These are phyloP conservation scores for Amanita pallidorosea DNA, from an alignment of 768 basidiomycete species.

Conservation along the genomic window DNA sequence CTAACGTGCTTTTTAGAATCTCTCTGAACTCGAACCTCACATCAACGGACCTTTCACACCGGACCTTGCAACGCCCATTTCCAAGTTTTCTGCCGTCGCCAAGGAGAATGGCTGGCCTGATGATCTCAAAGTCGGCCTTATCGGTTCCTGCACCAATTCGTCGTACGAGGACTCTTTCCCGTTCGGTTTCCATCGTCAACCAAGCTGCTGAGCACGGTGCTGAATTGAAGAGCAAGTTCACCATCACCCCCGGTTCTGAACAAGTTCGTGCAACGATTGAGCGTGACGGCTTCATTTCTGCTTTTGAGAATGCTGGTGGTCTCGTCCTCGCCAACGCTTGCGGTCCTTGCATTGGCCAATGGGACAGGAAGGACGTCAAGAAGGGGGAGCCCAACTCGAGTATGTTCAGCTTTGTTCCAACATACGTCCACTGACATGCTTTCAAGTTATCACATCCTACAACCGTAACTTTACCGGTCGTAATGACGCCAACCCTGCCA, in stretches of 20 bases:
- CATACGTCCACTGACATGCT: neutral
- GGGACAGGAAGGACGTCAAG: slow-evolving; percentile 95
- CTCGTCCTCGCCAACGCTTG: slow-evolving; percentile 96
- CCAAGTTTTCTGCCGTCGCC: slow-evolving; percentile 84
- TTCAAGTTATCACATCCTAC: slow-evolving; percentile 92
- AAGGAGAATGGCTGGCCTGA: slow-evolving; percentile 96
- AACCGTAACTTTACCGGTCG: slow-evolving; percentile 99
- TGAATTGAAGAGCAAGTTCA: slow-evolving; percentile 87
- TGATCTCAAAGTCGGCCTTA: slow-evolving; percentile 94
- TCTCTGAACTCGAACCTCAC: slow-evolving; percentile 96
- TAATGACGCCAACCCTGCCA: slow-evolving; percentile 98
- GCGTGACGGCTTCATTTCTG: slow-evolving; percentile 86
- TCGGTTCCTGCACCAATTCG: slow-evolving; percentile 99
- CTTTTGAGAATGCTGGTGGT: slow-evolving; percentile 84
- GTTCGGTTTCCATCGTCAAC: slow-evolving; percentile 87
- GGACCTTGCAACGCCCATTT: slow-evolving; percentile 96
- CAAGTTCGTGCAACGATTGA: slow-evolving; percentile 97
- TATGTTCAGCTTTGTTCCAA: slow-evolving; percentile 24
- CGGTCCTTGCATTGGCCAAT: slow-evolving; percentile 98
- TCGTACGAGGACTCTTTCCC: slow-evolving; percentile 99
- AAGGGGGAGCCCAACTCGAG: slow-evolving; percentile 97
- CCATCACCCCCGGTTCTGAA: slow-evolving; percentile 96
- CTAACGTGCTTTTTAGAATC: slow-evolving; percentile 44
- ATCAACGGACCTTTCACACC: slow-evolving; percentile 99
- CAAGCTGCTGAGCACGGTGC: slow-evolving; percentile 87